Base-by-base conservation (phyloP, 164 flowering plant species). In the Vitis rupestris region DNA sequence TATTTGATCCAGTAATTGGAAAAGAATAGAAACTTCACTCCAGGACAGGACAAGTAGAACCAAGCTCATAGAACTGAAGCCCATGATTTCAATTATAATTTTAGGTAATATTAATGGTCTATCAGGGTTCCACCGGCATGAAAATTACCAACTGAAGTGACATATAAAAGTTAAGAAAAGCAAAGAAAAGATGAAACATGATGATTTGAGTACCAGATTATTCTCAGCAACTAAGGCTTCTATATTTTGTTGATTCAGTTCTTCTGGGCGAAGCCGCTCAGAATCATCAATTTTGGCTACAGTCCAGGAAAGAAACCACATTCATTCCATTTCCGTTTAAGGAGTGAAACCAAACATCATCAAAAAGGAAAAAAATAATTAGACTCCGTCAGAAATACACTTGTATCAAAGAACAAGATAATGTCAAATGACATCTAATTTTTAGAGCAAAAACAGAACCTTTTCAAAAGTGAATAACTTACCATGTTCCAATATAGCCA, bases 151-250 rank as follows among this genome's bases (percentile, higher is more conserved):
- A 67, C 5, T 31, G 61, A 9, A 31, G 57, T 13, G 27, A 59
- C 17, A 71, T 5, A n/a, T 13, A 15, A 19, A 17, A 53, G 3
- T 4, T 29, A 27, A 61, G 59, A 14, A 65, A 67, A n/a, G 0
- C 55, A 69, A 60, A 68, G 37, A 31, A 50, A 66, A 23, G 8
- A 29, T 9, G n/a, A 5, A 70, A 80, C 0, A 48, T n/a, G 31
- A 72, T 54, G 51, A 9, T 23, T 23, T 23, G 51, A 29, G 37
- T 86, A 95, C 99, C 96, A 93, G 85, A 76, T 93, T 93, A 76
- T 79, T 88, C 79, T 95, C 99, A 65, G 98, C 99, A 76, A 95
- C 97, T 64, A 95, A 82, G 72, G 98, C 99, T 83, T 95, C 99
- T 53, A 95, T 91, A 65, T 90, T 93, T 75, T 95, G 99, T 75